These are phyloP conservation scores for Pyrenophora tritici-repentis DNA, from an alignment of 2,329 filamentous ascomycete species.

Conservation along the genomic window DNA sequence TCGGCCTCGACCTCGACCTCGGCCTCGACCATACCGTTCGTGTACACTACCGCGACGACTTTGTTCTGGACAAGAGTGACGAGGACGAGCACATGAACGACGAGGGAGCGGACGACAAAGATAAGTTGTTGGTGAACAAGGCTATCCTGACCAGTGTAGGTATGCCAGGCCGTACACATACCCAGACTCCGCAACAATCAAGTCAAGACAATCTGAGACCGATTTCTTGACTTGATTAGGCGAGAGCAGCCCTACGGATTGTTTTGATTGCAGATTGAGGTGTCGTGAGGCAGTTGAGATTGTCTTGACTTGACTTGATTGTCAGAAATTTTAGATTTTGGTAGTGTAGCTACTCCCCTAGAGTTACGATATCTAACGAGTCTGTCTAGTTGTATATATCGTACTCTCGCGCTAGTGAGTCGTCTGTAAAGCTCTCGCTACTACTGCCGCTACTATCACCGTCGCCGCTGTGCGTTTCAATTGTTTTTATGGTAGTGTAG, in stretches of 20 bases:
- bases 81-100: no score
- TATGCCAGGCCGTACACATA: no score
- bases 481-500: background rate
- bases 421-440: background rate
- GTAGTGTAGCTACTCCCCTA: conserved; percentile 3
- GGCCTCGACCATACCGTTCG: no score
- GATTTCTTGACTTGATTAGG: conserved; percentile 6
- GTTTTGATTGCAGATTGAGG: conserved; percentile 5
- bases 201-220: conserved; percentile 7
- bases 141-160: no score
- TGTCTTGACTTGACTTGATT: conserved; percentile 6
- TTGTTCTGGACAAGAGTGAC: no score
- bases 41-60: no score
- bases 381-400: conserved; percentile 4
- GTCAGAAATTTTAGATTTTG: conserved; percentile 4
- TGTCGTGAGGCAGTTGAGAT: conserved; percentile 6
- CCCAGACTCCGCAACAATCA: conserved; percentile 5
- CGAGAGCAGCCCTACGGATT: conserved; percentile 5
- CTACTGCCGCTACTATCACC: background rate
- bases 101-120: no score
- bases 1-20: no score
- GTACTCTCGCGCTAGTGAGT: conserved; percentile 4
- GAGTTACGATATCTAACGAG: conserved; percentile 3
- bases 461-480: conserved; percentile 1
- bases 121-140: no score